These are phyloP conservation scores for Epithele typhae DNA, from an alignment of 768 basidiomycete genomes.

Conservation along the genomic window DNA sequence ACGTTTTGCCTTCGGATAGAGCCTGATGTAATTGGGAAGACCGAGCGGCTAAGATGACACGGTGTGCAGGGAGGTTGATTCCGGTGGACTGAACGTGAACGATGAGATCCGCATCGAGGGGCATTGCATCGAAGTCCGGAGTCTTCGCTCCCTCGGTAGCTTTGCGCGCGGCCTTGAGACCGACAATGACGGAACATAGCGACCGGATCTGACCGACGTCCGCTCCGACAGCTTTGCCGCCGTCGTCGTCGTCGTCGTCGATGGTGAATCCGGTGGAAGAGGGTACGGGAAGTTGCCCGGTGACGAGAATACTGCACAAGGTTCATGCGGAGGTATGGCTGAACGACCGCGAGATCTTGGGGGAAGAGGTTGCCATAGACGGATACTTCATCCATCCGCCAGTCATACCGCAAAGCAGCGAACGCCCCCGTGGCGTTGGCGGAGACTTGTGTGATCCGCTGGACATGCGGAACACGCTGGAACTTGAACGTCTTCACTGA, in stretches of 20 bases:
- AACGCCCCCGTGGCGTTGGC: slow-evolving; percentile 82
- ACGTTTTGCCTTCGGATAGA: slow-evolving; percentile 30
- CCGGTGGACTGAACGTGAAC: slow-evolving; percentile 40
- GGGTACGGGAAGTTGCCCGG: neutral
- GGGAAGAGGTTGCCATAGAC: slow-evolving; percentile 53
- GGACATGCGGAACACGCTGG: slow-evolving; percentile 72
- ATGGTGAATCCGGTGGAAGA: neutral
- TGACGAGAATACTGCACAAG: neutral
- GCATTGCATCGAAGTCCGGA: neutral
- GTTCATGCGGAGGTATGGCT: slow-evolving; percentile 48
- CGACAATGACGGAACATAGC: slow-evolving; percentile 16
- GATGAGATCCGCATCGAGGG: slow-evolving; percentile 60
- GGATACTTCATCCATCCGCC: slow-evolving; percentile 49
- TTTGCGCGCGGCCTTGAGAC: slow-evolving; percentile 10
- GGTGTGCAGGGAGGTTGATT: slow-evolving; percentile 57
- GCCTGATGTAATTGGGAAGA: slow-evolving; percentile 41
- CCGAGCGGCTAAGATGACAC: slow-evolving; percentile 60
- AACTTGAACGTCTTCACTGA: slow-evolving; percentile 64
- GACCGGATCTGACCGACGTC: slow-evolving; percentile 31
- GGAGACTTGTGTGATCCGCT: slow-evolving; percentile 81
- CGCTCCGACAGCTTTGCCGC: slow-evolving; percentile 28
- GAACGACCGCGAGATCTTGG: slow-evolving; percentile 61
- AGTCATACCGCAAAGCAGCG: slow-evolving; percentile 78
- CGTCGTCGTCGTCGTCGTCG: slow-evolving; percentile 19
- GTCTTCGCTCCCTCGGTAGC: neutral